Evolutionary conservation across 1,284 basidiomycete species (phyloP).

Genomic region (Xerocomus nothofagi): DNA sequence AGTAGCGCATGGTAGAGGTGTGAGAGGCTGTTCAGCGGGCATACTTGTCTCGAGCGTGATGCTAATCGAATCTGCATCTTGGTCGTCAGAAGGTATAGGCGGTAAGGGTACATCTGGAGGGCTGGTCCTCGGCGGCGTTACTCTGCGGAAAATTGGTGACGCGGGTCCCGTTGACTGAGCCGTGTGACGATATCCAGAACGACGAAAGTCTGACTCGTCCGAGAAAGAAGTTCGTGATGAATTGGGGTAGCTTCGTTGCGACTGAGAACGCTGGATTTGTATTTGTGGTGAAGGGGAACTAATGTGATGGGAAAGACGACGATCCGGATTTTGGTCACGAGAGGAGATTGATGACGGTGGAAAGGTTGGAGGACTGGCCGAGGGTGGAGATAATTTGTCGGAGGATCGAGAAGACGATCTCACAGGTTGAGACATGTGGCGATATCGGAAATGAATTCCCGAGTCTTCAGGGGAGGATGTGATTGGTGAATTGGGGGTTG

Average conservation of each 20-base stretch:
- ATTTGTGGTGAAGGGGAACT: background rate
- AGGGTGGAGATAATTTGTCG: slow-evolving; percentile 9
- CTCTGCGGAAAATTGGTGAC: slow-evolving; percentile 5
- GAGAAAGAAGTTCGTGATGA: slow-evolving; percentile 14
- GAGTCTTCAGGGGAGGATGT: slow-evolving; percentile 23
- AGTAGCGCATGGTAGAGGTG: slow-evolving; percentile 2
- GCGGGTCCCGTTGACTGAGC: slow-evolving; percentile 3
- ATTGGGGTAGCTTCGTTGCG: slow-evolving; percentile 3
- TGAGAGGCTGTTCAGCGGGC: background rate
- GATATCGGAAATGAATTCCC: slow-evolving; percentile 4
- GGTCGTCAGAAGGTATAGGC: slow-evolving; percentile 19
- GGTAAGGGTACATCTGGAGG: slow-evolving; percentile 27
- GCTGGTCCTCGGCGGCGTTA: slow-evolving; percentile 14
- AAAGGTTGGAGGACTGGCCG: slow-evolving; percentile 5
- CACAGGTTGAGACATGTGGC: slow-evolving; percentile 8
- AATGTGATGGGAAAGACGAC: background rate
- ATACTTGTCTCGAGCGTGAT: background rate
- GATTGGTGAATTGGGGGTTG: slow-evolving; percentile 12
- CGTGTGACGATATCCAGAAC: slow-evolving; percentile 1
- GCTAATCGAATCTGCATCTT: background rate
- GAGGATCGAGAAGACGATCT: background rate
- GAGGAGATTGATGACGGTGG: background rate
- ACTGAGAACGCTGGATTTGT: background rate
- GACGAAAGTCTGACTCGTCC: slow-evolving; percentile 10
- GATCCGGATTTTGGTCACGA: background rate